These are phyloP conservation scores for Wallacemonas sp. DNA, from an alignment of 208 protist genomes.

Conservation along the genomic window DNA sequence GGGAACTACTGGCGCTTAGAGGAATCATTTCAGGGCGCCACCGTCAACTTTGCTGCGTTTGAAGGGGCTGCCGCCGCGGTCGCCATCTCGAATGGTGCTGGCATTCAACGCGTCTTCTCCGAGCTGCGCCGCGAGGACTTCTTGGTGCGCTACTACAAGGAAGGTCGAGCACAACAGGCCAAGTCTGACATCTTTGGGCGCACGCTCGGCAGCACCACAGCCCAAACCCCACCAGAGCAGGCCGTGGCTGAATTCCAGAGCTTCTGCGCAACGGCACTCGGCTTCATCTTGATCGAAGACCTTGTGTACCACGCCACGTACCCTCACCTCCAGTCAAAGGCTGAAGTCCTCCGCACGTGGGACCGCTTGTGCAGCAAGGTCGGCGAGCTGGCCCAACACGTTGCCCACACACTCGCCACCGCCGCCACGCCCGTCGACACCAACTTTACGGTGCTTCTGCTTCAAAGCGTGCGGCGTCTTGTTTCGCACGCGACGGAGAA, in stretches of 20 bases:
- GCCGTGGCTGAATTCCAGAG: conserved; percentile 51
- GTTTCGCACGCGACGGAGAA: conserved; percentile 58
- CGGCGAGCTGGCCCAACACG: conserved; percentile 44
- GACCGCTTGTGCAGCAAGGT: conserved; percentile 51
- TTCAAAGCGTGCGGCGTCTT: conserved; percentile 58
- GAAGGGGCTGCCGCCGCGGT: conserved; percentile 45
- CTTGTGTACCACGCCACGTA: conserved; percentile 77
- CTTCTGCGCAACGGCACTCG: conserved; percentile 70
- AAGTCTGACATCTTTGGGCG: conserved; percentile 60
- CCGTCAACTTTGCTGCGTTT: conserved; percentile 55
- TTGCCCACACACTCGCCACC: conserved; percentile 47
- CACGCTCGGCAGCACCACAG: conserved; percentile 16
- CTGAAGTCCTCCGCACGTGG: conserved; percentile 82
- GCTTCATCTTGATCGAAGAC: conserved; percentile 88
- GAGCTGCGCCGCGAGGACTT: conserved; percentile 81
- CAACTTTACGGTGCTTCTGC: conserved; percentile 56
- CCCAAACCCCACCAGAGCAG: conserved; percentile 19
- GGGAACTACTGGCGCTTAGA: conserved; percentile 75
- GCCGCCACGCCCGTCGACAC: conserved; percentile 46
- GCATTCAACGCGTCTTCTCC: conserved; percentile 76
- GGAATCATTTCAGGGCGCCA: conserved; percentile 48
- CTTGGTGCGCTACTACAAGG: conserved; percentile 69
- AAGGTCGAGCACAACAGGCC: conserved; percentile 71
- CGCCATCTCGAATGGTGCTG: conserved; percentile 64
- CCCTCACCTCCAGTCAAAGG: conserved; percentile 73